phyloP scores from a whole-genome alignment of 176 grass and related monocot genomes.

The Canna indica region DNA sequence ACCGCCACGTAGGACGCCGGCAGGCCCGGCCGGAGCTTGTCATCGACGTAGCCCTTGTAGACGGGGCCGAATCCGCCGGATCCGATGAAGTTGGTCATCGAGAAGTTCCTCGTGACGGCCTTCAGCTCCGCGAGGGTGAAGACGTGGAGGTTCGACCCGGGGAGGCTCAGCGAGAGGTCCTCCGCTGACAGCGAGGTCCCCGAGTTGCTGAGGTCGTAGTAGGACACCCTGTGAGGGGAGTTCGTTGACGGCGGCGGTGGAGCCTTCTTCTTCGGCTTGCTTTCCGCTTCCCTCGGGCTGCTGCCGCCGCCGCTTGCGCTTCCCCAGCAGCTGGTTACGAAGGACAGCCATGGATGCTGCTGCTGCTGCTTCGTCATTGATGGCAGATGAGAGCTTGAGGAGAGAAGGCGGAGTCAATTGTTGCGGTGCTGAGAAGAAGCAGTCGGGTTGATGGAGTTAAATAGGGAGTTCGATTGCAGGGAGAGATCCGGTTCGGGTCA shows the following conservation, averaged over 20 bases:
- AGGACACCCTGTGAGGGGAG: not conserved
- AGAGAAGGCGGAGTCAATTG: not conserved
- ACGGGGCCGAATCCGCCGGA: not conserved
- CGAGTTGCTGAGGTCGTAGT: not conserved
- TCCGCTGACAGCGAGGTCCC: not conserved
- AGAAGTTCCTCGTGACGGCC: not conserved
- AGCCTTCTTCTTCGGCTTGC: not conserved
- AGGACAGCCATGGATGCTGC: not conserved
- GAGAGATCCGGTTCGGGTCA: no score
- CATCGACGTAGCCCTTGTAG: not conserved
- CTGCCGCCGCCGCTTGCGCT: not conserved
- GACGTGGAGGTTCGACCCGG: not conserved
- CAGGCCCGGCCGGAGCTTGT: not conserved
- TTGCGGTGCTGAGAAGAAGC: no score
- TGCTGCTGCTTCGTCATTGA: not conserved
- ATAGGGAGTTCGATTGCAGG: no score
- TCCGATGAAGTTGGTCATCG: not conserved
- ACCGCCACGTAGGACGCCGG: not conserved
- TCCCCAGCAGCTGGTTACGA: not conserved
- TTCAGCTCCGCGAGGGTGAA: conserved; percentile 1
- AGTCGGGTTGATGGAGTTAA: no score
- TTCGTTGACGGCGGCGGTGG: not conserved
- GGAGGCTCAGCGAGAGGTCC: not conserved
- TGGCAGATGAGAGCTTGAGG: no score
- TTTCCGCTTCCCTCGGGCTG: not conserved